Conservation (phyloP, 2,329 filamentous ascomycete species). For the Xylariaceae sp. region DNA sequence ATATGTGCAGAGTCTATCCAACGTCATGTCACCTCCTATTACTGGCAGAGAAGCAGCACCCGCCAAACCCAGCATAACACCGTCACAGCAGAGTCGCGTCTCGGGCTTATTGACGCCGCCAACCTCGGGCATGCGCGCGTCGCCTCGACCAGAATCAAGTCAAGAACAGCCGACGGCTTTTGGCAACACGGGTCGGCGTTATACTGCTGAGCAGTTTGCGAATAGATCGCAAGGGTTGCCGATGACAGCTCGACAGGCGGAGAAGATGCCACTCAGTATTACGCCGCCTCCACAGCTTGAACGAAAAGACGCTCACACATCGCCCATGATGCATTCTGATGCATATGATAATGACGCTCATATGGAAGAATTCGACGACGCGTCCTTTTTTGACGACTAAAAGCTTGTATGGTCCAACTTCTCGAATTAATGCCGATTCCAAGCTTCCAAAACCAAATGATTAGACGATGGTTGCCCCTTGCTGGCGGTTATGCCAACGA, state of each 20-base stretch:
- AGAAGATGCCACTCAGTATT: slow-evolving; percentile 36
- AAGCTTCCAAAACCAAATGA: too few relatives aligned
- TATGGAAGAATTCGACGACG: slow-evolving; percentile 54
- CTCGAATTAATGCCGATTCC: too few relatives aligned
- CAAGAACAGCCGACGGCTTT: slow-evolving; percentile 56
- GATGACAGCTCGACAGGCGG: slow-evolving; percentile 35
- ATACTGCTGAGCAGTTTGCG: slow-evolving; percentile 47
- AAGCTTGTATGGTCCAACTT: background rate
- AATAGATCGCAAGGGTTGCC: slow-evolving; percentile 33
- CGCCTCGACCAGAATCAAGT: slow-evolving; percentile 41
- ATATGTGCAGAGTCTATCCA: slow-evolving; percentile 37
- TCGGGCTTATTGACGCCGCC: slow-evolving; percentile 88
- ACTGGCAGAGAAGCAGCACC: slow-evolving; percentile 48
- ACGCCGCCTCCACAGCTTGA: slow-evolving; percentile 42
- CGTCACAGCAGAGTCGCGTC: slow-evolving; percentile 56
- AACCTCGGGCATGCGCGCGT: slow-evolving; percentile 63
- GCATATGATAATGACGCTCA: slow-evolving; percentile 59
- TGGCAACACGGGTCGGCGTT: slow-evolving; percentile 53
- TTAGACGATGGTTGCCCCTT: too few relatives aligned
- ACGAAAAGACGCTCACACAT: slow-evolving; percentile 46
- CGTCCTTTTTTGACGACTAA: slow-evolving; percentile 52
- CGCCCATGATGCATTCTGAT: slow-evolving; percentile 55
- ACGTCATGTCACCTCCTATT: slow-evolving; percentile 37
- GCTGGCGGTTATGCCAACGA: background rate
- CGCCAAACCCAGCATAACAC: slow-evolving; percentile 47